A percentile compares a stretch with the other conserved stretches of the same genome.
phyloP scores from a whole-genome alignment of 2,329 filamentous ascomycete genomes.

The Sporothrix variecibatus region DNA sequence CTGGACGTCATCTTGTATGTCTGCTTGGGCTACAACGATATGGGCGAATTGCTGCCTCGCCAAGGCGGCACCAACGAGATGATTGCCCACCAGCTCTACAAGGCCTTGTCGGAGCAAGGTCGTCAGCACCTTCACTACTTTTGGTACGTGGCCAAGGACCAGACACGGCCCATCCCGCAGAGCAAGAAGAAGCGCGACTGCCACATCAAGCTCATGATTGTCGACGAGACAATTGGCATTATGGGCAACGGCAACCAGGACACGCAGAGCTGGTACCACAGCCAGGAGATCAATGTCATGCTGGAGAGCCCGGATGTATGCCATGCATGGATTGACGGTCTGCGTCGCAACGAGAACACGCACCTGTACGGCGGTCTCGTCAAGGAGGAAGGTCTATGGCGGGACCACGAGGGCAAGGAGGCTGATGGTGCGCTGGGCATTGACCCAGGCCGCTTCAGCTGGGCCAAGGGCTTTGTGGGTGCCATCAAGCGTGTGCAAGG shows the following conservation, averaged over 20 bases:
- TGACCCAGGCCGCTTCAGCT: slow-evolving; percentile 57
- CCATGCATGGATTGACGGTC: slow-evolving; percentile 59
- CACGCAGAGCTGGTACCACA: slow-evolving; percentile 78
- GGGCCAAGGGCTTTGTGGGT: slow-evolving; percentile 59
- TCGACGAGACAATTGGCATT: slow-evolving; percentile 67
- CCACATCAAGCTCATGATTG: slow-evolving; percentile 77
- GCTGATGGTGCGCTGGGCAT: slow-evolving; percentile 53
- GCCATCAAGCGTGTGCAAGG: slow-evolving; percentile 60
- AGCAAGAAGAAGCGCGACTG: slow-evolving; percentile 66
- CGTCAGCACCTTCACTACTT: slow-evolving; percentile 59
- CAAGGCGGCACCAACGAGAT: slow-evolving; percentile 78
- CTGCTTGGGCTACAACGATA: slow-evolving; percentile 78
- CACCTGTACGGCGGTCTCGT: slow-evolving; percentile 56
- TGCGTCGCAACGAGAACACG: slow-evolving; percentile 63
- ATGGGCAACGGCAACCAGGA: slow-evolving; percentile 79
- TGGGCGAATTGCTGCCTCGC: slow-evolving; percentile 72
- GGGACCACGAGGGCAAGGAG: slow-evolving; percentile 52
- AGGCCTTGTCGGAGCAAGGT: slow-evolving; percentile 51
- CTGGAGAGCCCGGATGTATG: slow-evolving; percentile 66
- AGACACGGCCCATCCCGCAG: slow-evolving; percentile 66
- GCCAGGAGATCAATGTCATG: slow-evolving; percentile 76
- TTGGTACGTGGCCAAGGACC: slow-evolving; percentile 76
- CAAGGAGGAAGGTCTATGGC: slow-evolving; percentile 62
- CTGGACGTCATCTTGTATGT: slow-evolving; percentile 70
- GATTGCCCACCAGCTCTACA: slow-evolving; percentile 62